Conservation (phyloP, 176 grass and related monocot species). For the Secale cereale region DNA sequence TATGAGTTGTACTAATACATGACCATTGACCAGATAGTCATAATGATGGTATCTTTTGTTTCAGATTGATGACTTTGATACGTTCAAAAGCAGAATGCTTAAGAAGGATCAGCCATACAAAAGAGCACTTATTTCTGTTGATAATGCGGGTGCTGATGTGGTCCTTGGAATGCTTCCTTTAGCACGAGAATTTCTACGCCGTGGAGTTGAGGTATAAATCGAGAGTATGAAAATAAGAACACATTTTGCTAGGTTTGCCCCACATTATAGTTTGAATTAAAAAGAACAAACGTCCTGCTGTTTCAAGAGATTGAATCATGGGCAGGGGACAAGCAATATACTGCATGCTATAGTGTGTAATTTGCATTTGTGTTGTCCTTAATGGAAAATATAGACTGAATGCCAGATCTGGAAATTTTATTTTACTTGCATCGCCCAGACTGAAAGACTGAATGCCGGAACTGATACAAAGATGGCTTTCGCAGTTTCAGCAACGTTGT, state of each 20-base stretch:
- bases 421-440: background rate
- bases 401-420: background rate
- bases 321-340: background rate
- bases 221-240: background rate
- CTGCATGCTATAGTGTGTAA: background rate
- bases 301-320: slow-evolving; percentile 12
- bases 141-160: slow-evolving; percentile 96
- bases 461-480: slow-evolving; percentile 5
- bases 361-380: background rate
- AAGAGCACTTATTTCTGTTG: slow-evolving; percentile 96
- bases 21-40: background rate
- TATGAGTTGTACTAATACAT: background rate
- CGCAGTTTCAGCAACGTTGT: background rate
- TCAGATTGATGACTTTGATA: slow-evolving; percentile 97
- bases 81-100: slow-evolving; percentile 90
- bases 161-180: slow-evolving; percentile 99
- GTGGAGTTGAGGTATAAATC: slow-evolving; percentile 75
- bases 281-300: background rate
- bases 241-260: background rate
- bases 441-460: too few species aligned
- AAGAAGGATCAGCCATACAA: slow-evolving; percentile 79
- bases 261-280: slow-evolving; percentile 15
- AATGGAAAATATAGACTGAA: background rate
- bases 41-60: slow-evolving; percentile 24
- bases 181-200: slow-evolving; percentile 78